Percentiles rank a stretch among this genome's conserved stretches.
Conservation (phyloP, 1,284 basidiomycete genomes). For the Xanthoconium separans region DNA sequence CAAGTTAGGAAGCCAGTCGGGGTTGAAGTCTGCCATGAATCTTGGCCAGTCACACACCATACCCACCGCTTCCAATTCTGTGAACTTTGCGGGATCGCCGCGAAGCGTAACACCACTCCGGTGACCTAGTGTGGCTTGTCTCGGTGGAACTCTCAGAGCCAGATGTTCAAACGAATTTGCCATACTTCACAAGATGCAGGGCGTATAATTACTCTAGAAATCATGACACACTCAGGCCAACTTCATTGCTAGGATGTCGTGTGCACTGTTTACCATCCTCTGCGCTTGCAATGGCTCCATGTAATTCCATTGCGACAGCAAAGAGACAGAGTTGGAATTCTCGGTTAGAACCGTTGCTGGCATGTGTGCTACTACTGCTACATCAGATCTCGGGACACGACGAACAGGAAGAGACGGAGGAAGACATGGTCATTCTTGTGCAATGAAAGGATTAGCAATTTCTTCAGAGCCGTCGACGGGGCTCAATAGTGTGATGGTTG, state of each 20-base stretch:
- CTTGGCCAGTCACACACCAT: constrained; percentile 14
- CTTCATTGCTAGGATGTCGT: not conserved
- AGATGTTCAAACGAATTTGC: not conserved
- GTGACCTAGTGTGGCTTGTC: constrained; percentile 9
- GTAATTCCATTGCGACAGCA: constrained; percentile 19
- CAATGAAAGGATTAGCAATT: constrained; percentile 80
- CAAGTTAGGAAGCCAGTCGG: constrained; percentile 25
- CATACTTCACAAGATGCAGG: not conserved
- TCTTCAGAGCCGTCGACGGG: constrained; percentile 93
- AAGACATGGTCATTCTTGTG: constrained; percentile 40
- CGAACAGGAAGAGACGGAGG: not conserved
- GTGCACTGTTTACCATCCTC: constrained; percentile 12
- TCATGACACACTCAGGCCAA: not conserved
- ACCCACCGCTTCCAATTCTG: constrained; percentile 12
- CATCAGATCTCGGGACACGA: not conserved
- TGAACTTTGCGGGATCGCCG: constrained; percentile 18
- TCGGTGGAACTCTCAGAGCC: not conserved
- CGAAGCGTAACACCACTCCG: constrained; percentile 29
- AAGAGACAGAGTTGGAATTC: constrained; percentile 12
- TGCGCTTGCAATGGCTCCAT: constrained; percentile 13
- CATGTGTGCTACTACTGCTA: not conserved
- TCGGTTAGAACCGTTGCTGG: not conserved
- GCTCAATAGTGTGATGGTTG: constrained; percentile 89
- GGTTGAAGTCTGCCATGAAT: constrained; percentile 30
- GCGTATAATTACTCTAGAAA: not conserved